Conservation (phyloP, 495 filamentous ascomycete genomes). For the Penicillium bialowiezense region DNA sequence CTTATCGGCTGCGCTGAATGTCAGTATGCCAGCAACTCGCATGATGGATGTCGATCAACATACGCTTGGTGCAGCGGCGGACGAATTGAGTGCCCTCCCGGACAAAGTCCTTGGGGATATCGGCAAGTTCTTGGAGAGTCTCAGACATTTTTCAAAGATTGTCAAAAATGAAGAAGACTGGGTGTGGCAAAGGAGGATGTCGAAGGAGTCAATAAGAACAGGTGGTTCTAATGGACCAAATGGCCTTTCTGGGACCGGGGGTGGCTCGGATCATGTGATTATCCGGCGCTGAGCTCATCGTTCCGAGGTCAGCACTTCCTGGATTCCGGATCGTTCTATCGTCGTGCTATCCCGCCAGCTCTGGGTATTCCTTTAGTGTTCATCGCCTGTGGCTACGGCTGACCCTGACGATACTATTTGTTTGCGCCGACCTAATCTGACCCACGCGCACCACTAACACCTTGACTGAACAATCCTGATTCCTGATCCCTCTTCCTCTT, state of each 20-base stretch:
- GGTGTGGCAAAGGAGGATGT: conserved; percentile 8
- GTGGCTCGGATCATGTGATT: background rate
- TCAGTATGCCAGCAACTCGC: conserved; percentile 11
- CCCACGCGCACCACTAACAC: no score
- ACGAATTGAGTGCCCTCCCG: conserved; percentile 79
- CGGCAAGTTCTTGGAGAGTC: conserved; percentile 72
- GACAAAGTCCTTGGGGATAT: conserved; percentile 80
- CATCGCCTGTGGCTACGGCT: no score
- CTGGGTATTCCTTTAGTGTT: no score
- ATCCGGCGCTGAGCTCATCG: background rate
- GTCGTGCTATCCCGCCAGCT: no score
- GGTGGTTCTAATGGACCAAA: conserved; percentile 9
- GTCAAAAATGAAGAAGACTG: background rate
- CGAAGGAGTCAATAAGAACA: conserved; percentile 7
- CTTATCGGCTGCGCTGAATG: conserved; percentile 58
- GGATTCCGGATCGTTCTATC: no score
- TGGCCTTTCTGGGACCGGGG: background rate
- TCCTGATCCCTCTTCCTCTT: no score
- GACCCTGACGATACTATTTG: no score
- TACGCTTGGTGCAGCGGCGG: conserved; percentile 83
- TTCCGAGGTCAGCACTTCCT: no score
- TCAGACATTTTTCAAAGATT: conserved; percentile 57
- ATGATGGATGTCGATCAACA: conserved; percentile 13
- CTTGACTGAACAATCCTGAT: no score
- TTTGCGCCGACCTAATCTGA: no score